A percentile compares a stretch with the other conserved stretches of the same genome.
phyloP scores from a whole-genome alignment of 805 yeast species.

The Kazachstania africana region DNA sequence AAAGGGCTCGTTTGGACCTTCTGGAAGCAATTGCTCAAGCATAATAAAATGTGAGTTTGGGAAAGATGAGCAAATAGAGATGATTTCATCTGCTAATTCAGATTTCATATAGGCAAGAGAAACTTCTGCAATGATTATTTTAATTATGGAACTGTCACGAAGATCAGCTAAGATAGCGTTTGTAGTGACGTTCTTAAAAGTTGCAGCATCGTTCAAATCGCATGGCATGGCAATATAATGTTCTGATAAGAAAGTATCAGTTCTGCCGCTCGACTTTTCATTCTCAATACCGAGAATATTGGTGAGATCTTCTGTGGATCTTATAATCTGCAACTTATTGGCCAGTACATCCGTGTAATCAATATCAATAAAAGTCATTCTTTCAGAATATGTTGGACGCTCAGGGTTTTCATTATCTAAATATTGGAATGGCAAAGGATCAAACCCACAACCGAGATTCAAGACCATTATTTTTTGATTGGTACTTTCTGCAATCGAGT shows the following conservation, averaged over 20 bases:
- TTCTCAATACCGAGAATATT: slow-evolving; percentile 31
- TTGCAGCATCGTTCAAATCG: slow-evolving; percentile 39
- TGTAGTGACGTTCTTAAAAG: slow-evolving; percentile 24
- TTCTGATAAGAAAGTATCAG: slow-evolving; percentile 26
- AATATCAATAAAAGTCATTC: slow-evolving; percentile 48
- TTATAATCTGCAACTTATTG: slow-evolving; percentile 44
- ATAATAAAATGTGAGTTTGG: slow-evolving; percentile 48
- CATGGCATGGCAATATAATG: slow-evolving; percentile 55
- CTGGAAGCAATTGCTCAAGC: slow-evolving; percentile 62
- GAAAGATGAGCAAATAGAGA: slow-evolving; percentile 33
- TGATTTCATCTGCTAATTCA: slow-evolving; percentile 49
- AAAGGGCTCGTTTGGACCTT: slow-evolving; percentile 52
- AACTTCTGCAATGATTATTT: slow-evolving; percentile 69
- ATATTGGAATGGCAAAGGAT: slow-evolving; percentile 46
- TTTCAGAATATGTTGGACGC: slow-evolving; percentile 21
- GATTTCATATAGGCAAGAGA: slow-evolving; percentile 73
- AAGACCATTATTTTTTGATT: slow-evolving; percentile 33
- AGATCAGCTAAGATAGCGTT: slow-evolving; percentile 6
- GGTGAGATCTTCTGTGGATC: slow-evolving; percentile 34
- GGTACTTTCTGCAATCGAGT: slow-evolving; percentile 31
- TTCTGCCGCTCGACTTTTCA: slow-evolving; percentile 10
- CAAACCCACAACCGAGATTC: slow-evolving; percentile 74
- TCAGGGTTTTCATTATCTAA: slow-evolving; percentile 26
- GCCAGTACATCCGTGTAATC: slow-evolving; percentile 63
- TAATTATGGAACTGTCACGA: slow-evolving; percentile 25